Percentiles rank a stretch among this genome's conserved stretches.
Evolutionary conservation across 2,329 filamentous ascomycete species (phyloP).

Genomic region (Salinomyces thailandicus): DNA sequence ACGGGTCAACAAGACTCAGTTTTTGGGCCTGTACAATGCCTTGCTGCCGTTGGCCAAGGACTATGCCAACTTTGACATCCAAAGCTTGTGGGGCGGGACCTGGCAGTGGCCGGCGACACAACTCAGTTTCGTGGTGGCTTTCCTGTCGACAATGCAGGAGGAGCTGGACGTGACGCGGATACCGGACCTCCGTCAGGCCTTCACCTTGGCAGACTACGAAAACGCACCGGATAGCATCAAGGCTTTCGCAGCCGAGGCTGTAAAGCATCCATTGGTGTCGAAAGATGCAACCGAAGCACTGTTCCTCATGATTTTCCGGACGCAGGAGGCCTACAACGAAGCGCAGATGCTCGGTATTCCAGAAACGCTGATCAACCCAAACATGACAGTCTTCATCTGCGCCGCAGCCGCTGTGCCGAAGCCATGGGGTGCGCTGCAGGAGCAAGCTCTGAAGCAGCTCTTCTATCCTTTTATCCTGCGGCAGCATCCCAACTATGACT

Average conservation of each 20-base stretch:
- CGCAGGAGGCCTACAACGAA: slow-evolving; percentile 46
- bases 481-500: slow-evolving; percentile 66
- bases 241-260: slow-evolving; percentile 53
- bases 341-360: slow-evolving; percentile 49
- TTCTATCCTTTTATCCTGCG: slow-evolving; percentile 79
- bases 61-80: slow-evolving; percentile 63
- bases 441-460: slow-evolving; percentile 63
- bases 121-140: slow-evolving; percentile 85
- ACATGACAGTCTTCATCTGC: slow-evolving; percentile 68
- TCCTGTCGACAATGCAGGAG: slow-evolving; percentile 62
- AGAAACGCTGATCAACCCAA: slow-evolving; percentile 55
- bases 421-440: slow-evolving; percentile 64
- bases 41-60: slow-evolving; percentile 60
- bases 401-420: slow-evolving; percentile 68
- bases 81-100: slow-evolving; percentile 73
- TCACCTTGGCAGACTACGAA: slow-evolving; percentile 55
- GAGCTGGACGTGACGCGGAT: slow-evolving; percentile 78
- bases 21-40: slow-evolving; percentile 69
- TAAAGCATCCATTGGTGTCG: slow-evolving; percentile 80
- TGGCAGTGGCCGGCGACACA: slow-evolving; percentile 85
- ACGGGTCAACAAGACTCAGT: slow-evolving; percentile 67
- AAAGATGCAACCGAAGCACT: slow-evolving; percentile 66
- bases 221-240: slow-evolving; percentile 50
- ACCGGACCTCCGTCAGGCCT: slow-evolving; percentile 67
- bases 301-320: slow-evolving; percentile 51